Base-by-base conservation (phyloP, 108 stramenopile genomes). In the Fragilaria radians region DNA sequence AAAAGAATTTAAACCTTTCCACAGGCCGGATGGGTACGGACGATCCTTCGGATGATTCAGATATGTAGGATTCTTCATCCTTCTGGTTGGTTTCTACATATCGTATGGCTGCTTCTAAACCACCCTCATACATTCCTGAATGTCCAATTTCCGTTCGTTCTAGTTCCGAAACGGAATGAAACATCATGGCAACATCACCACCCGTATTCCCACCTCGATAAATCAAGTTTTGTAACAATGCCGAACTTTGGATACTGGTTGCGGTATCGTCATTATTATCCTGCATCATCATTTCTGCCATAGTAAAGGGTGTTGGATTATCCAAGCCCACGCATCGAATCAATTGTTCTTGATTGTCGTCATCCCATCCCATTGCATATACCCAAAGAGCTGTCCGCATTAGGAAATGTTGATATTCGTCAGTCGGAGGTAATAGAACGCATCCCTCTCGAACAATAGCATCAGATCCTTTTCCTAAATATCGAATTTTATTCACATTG, bases 281-380 rank as follows among this genome's bases (percentile, higher is more conserved):
- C 4, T 49, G 22, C 17, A 56, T 53, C 60, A 82, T 75, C 81
- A 84, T 86, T 75, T 91, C 89, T 25, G 70, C 69, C 25, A 91
- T 71, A 5, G 80, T 82, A 66, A 91, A 91, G 28, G 90, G 79
- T 14, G 90, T 91, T 3, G 86, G 85, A 63, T 91, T 80, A 68
- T 91, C 90, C 26, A 91, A 49, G 54, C 88, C 82, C 18, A 80
- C 84, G 57, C 90, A 86, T 57, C 90, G 84, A 73, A 80, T 78
- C 24, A 86, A 72, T 19, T 21, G 28, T 4, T 48, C 57, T 46
- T 84, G 77, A 64, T 81, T 65, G 42, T 80, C 47, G 17, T 87
- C 80, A 67, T 80, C 75, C 30, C 68, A 46, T 21, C 90, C 90
- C 63, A 88, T 86, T 33, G 78, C 82, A 61, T 86, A 82, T 28